Evolutionary conservation across 768 basidiomycete species (phyloP).

Genomic region (Saitozyma sp.): DNA sequence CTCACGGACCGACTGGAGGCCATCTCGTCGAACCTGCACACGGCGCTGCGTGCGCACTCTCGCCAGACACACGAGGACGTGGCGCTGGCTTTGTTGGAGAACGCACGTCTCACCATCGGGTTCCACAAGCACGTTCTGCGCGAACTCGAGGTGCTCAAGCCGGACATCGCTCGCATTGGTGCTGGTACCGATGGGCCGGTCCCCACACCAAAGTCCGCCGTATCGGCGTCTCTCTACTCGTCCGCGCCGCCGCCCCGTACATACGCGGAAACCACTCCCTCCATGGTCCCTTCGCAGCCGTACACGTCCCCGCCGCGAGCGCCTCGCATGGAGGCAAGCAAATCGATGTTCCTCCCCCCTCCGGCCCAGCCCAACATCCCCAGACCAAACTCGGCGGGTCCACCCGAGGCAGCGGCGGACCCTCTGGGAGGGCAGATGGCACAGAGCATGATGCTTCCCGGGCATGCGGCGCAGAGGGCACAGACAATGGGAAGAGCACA

Average conservation of each 20-base stretch:
- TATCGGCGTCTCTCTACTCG: not conserved
- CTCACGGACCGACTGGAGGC: constrained; percentile 83
- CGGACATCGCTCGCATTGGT: constrained; percentile 62
- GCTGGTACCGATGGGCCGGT: not conserved
- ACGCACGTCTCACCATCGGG: constrained; percentile 85
- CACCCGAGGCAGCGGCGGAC: constrained; percentile 12
- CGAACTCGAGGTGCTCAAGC: constrained; percentile 80
- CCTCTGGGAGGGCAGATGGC: constrained; percentile 36
- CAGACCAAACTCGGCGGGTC: not conserved
- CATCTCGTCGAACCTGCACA: constrained; percentile 90
- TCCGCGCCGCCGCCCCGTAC: not conserved
- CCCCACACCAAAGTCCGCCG: not conserved
- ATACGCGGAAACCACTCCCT: not conserved
- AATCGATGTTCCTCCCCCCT: constrained; percentile 45
- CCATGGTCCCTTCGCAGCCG: constrained; percentile 13
- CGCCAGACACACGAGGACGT: constrained; percentile 87
- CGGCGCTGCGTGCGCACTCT: constrained; percentile 79
- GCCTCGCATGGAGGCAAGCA: constrained; percentile 14
- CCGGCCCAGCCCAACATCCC: constrained; percentile 1
- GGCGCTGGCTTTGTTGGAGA: constrained; percentile 83
- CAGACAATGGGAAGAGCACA: constrained; percentile 23
- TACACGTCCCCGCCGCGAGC: constrained; percentile 14
- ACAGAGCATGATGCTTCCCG: constrained; percentile 45
- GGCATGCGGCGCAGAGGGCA: constrained; percentile 3
- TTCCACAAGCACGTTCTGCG: constrained; percentile 85